Evolutionary conservation across 352 stramenopile species (phyloP), one percentile per base, ranked within the genome.

Genomic region (Phytophthora sp.): DNA sequence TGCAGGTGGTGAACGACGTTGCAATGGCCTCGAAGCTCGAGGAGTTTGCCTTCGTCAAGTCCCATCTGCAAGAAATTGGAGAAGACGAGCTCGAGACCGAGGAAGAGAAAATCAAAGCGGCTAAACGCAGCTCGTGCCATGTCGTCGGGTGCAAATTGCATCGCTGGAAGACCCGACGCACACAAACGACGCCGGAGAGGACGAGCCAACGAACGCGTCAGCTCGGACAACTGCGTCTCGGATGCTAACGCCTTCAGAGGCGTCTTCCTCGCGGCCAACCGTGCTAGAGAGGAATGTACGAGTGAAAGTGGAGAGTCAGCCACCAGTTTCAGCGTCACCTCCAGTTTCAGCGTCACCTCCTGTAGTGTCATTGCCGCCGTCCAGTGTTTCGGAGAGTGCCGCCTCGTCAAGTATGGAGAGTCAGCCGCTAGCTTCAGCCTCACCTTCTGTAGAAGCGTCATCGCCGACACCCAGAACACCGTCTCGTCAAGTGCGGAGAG

Each of bases 61-160:
- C 59, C 38, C 82, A 91, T 46, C 54, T 91, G 18, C 70, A 85
- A 48, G 38, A 1, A 54, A 24, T 18, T 44, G 27, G 2, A 17
- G 18, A 4, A 13, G 49, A 24, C 3, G 41, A n/a, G 1, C 43
- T n/a, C 2, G 31, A 23, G 24, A 72, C 10, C 26, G 62, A 24
- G 35, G 39, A 27, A 18, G 73, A 35, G 45, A 60, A 24, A 15
- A 11, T 44, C 20, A 43, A 48, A 30, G 54, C 54, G 8, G 77
- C 72, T 3, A 72, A 49, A 48, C 30, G 37, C 15, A 91, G 69
- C 46, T 50, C 34, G 20, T 91, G 81, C 53, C 81, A 91, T 30
- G 79, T 91, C 1, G 46, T 91, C 1, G 77, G 79, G 13, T 88
- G 78, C 52, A 69, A 56, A 2, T 35, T 88, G 52, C 81, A 91